These are phyloP conservation scores for Cladobotryum protrusum DNA, from an alignment of 2,329 filamentous ascomycete species.

Conservation along the genomic window DNA sequence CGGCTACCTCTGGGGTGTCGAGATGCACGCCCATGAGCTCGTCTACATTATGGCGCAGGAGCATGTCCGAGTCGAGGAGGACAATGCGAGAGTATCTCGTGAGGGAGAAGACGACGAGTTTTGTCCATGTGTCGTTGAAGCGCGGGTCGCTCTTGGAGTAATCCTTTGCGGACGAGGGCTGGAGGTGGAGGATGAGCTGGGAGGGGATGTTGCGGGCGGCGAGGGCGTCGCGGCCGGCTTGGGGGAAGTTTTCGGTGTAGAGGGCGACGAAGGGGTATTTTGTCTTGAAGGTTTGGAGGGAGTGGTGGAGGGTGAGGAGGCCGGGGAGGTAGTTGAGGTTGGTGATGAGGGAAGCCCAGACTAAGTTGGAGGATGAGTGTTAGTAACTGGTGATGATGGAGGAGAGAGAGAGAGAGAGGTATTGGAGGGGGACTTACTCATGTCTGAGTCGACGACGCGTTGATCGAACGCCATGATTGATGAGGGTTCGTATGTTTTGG, in stretches of 20 bases:
- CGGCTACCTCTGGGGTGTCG: constrained; percentile 38
- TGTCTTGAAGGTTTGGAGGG: constrained; percentile 58
- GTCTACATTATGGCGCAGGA: constrained; percentile 79
- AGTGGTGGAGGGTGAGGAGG: constrained; percentile 73
- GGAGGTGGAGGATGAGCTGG: constrained; percentile 65
- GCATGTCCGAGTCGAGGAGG: constrained; percentile 84
- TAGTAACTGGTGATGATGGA: neutral
- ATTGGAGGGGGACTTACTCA: constrained; percentile 21
- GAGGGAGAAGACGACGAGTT: constrained; percentile 72
- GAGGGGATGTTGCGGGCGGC: constrained; percentile 61
- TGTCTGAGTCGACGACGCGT: constrained; percentile 34
- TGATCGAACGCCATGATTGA: constrained; percentile 20
- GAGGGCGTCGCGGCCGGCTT: constrained; percentile 62
- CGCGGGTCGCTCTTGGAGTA: constrained; percentile 71
- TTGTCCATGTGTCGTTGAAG: constrained; percentile 88
- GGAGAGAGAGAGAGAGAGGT: neutral
- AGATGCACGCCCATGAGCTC: constrained; percentile 81
- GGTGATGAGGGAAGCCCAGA: constrained; percentile 85
- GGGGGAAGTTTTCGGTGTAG: constrained; percentile 72
- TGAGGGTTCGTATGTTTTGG: neutral
- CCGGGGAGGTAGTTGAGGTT: constrained; percentile 77
- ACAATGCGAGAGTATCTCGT: constrained; percentile 73
- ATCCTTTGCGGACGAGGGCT: constrained; percentile 59
- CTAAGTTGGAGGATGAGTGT: constrained; percentile 35
- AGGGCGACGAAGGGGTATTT: constrained; percentile 76